phyloP scores from a whole-genome alignment of 257 asterid species.

The Thymus mandschuricus region DNA sequence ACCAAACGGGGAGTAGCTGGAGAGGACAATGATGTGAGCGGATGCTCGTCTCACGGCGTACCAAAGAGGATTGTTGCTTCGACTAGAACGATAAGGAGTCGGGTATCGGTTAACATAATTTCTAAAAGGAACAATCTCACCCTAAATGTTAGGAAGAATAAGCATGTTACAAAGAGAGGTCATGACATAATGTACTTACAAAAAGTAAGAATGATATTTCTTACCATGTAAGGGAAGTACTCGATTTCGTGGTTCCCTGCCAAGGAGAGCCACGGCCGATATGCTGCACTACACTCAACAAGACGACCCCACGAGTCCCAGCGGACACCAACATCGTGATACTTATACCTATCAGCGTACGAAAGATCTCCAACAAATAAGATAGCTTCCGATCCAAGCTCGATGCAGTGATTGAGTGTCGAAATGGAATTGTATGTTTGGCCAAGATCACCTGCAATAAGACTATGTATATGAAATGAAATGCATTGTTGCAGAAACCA shows the following conservation, averaged over 20 bases:
- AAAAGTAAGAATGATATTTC: too few species aligned
- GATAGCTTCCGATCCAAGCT: conserved; percentile 71
- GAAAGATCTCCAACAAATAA: conserved; percentile 96
- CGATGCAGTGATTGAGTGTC: conserved; percentile 72
- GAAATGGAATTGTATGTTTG: conserved; percentile 95
- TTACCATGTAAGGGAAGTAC: conserved; percentile 89
- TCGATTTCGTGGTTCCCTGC: conserved; percentile 99
- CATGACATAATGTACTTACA: too few species aligned
- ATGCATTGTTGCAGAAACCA: too few species aligned
- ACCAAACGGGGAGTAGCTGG: conserved; percentile 99
- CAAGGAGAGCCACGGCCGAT: conserved; percentile 81
- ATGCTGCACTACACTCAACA: conserved; percentile 78
- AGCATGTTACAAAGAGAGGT: too few species aligned
- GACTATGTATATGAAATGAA: conserved; percentile 21
- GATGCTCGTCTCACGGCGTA: conserved; percentile 94
- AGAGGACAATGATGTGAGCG: conserved; percentile 89
- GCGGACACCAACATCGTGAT: conserved; percentile 87
- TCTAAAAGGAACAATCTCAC: conserved; percentile 84
- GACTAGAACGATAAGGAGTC: conserved; percentile 81
- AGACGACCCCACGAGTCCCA: conserved; percentile 99
- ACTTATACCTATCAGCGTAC: conserved; percentile 85
- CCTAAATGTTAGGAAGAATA: conserved; percentile 43
- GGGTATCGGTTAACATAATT: conserved; percentile 86
- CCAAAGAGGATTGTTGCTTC: conserved; percentile 92
- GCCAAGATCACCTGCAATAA: conserved; percentile 91